Base-by-base conservation (phyloP, 2,329 filamentous ascomycete genomes). In the Boeremia lycopersici region DNA sequence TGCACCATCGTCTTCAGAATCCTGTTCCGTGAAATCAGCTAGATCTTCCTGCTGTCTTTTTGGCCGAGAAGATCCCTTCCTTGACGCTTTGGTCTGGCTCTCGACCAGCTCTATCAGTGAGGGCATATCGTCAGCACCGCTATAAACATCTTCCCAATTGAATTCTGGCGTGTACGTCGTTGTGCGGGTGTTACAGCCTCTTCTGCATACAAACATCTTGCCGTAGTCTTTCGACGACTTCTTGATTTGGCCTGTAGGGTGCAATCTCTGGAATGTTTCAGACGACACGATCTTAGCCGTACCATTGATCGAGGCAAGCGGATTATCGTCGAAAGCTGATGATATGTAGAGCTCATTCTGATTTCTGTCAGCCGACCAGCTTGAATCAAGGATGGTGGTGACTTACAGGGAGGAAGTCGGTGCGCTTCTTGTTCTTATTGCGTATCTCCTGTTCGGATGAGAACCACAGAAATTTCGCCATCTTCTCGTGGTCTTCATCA, bases 381-480 rank as follows among this genome's bases (percentile, higher is more conserved):
- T 19, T 34, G 25, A 19, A 8, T 8, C 36, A 25, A 23, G 15
- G n/a, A 26, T 38, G 7, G 28, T 11, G 25, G 10, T 33, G 28
- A 25, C 40, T 77, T 78, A 89, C 86, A 69, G 85, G 85, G 47
- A 96, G 74, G 55, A 86, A 91, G 75, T 99, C 95, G 11, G 80
- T 83, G 68, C 91, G 82, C 77, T 95, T 96, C 77, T 90, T 93
- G 53, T 86, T 84, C 70, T 88, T 89, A 66, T 90, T 95, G 26
- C 88, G 85, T 57, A 97, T 91, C 76, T 98, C 93, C 68, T 89
- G 90, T 67, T 96, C 90, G 0, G 90, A 91, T 0, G 90, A 92
- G 72, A 99, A 97, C 95, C 95, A 99, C 83, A 97, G 88, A 70
- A 99, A 95, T 59, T 89, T 89, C 50, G 90, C 93, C 25, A 88